A percentile compares a stretch with the other conserved stretches of the same genome.
phyloP scores from a whole-genome alignment of 306 rosid species.

The Prunus armeniaca region DNA sequence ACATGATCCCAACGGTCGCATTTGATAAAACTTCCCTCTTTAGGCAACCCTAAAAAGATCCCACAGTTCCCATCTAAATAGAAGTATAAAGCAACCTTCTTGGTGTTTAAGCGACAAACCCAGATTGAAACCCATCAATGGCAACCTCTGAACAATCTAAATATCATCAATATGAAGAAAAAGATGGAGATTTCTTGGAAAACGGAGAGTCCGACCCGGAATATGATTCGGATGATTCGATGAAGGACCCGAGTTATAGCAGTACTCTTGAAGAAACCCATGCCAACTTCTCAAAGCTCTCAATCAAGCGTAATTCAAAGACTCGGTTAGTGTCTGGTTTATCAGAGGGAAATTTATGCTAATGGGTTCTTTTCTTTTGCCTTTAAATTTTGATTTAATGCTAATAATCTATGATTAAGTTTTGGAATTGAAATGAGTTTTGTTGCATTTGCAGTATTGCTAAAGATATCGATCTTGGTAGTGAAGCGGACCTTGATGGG shows the following conservation, averaged over 20 bases:
- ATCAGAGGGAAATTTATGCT: slow-evolving; percentile 3
- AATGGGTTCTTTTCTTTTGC: background rate
- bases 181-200: slow-evolving; percentile 25
- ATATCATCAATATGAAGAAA: slow-evolving; percentile 3
- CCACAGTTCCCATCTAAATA: background rate
- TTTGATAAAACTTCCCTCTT: background rate
- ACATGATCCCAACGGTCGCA: background rate
- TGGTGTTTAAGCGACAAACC: background rate
- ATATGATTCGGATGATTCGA: slow-evolving; percentile 41
- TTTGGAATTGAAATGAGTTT: background rate
- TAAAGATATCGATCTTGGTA: slow-evolving; percentile 11
- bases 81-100: background rate
- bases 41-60: background rate
- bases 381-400: background rate
- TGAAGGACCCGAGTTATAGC: slow-evolving; percentile 37
- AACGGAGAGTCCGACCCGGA: slow-evolving; percentile 35
- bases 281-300: slow-evolving; percentile 41
- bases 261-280: slow-evolving; percentile 40
- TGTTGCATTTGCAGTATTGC: slow-evolving; percentile 36
- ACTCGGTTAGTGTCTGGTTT: slow-evolving; percentile 30
- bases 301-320: slow-evolving; percentile 39
- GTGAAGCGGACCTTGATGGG: slow-evolving; percentile 28
- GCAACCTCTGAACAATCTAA: slow-evolving; percentile 17
- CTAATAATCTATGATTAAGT: background rate
- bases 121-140: slow-evolving; percentile 35